Conservation (phyloP, 768 basidiomycete genomes). For the Pleurotus tuoliensis region DNA sequence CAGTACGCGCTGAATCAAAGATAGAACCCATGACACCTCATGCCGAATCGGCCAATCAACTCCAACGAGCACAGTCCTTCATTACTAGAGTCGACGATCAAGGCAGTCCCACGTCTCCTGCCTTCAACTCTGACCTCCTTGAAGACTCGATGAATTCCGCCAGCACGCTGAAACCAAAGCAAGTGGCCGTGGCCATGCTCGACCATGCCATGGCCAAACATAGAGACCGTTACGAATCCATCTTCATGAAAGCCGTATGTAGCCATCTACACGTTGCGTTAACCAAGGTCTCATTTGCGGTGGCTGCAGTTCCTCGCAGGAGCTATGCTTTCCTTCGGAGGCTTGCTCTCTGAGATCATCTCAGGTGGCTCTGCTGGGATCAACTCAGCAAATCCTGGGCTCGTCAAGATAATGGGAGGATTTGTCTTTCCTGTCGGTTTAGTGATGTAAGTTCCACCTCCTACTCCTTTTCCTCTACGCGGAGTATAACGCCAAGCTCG, state of each 20-base stretch:
- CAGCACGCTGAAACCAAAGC: slow-evolving; percentile 52
- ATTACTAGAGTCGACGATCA: neutral
- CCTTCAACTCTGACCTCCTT: slow-evolving; percentile 2
- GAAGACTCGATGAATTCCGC: slow-evolving; percentile 13
- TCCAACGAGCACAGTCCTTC: slow-evolving; percentile 10
- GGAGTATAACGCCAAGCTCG: neutral
- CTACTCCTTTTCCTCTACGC: neutral
- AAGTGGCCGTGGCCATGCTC: slow-evolving; percentile 57
- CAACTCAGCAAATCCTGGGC: slow-evolving; percentile 52
- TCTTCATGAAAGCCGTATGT: slow-evolving; percentile 68
- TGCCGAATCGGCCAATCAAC: slow-evolving; percentile 8
- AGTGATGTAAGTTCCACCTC: slow-evolving; percentile 51
- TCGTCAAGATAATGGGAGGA: slow-evolving; percentile 62
- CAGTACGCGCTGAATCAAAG: neutral
- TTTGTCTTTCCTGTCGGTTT: slow-evolving; percentile 76
- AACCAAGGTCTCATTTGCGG: neutral
- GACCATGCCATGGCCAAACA: slow-evolving; percentile 60
- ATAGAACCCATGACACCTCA: neutral
- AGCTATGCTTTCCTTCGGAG: slow-evolving; percentile 73
- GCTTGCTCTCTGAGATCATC: slow-evolving; percentile 56
- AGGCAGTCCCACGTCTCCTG: neutral
- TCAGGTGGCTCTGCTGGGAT: slow-evolving; percentile 55
- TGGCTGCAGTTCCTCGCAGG: slow-evolving; percentile 56
- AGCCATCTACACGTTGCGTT: neutral
- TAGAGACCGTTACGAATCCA: slow-evolving; percentile 50